These are phyloP conservation scores for Fraxinus sp. DNA, from an alignment of 305 asterid genomes.

Conservation along the genomic window DNA sequence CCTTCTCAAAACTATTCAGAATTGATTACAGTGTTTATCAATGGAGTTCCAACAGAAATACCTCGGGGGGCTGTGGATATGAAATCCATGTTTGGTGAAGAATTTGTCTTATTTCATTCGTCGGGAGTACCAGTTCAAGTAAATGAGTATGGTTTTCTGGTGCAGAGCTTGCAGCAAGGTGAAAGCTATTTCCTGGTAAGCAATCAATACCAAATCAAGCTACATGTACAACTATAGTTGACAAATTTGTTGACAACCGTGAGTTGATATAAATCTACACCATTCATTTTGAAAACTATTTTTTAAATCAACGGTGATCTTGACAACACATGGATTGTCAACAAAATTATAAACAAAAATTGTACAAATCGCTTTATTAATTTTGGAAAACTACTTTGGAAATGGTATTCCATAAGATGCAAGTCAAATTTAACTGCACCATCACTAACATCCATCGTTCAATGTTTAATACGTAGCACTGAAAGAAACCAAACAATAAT, in stretches of 20 bases:
- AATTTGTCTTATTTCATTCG: slow-evolving; percentile 43
- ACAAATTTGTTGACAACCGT: too few relatives aligned
- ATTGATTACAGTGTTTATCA: slow-evolving; percentile 55
- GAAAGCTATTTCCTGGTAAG: slow-evolving; percentile 80
- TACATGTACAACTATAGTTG: too few relatives aligned
- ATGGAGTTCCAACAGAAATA: slow-evolving; percentile 61
- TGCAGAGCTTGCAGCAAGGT: slow-evolving; percentile 58
- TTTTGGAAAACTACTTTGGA: slow-evolving; percentile 19
- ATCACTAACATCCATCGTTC: neutral
- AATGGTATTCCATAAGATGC: slow-evolving; percentile 22
- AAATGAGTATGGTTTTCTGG: slow-evolving; percentile 49
- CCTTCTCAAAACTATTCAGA: slow-evolving; percentile 25
- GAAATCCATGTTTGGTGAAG: slow-evolving; percentile 45
- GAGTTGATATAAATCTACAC: too few relatives aligned
- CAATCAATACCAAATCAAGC: neutral
- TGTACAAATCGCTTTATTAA: too few relatives aligned
- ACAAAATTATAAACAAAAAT: too few relatives aligned
- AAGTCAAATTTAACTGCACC: neutral
- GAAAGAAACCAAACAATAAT: neutral
- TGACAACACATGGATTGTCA: too few relatives aligned
- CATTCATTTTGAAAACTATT: too few relatives aligned
- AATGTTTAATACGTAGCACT: neutral
- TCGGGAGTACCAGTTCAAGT: slow-evolving; percentile 54
- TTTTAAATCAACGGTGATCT: too few relatives aligned
- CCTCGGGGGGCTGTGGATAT: slow-evolving; percentile 48